phyloP scores from a whole-genome alignment of 495 filamentous ascomycete species.

The Parmelia sp. region DNA sequence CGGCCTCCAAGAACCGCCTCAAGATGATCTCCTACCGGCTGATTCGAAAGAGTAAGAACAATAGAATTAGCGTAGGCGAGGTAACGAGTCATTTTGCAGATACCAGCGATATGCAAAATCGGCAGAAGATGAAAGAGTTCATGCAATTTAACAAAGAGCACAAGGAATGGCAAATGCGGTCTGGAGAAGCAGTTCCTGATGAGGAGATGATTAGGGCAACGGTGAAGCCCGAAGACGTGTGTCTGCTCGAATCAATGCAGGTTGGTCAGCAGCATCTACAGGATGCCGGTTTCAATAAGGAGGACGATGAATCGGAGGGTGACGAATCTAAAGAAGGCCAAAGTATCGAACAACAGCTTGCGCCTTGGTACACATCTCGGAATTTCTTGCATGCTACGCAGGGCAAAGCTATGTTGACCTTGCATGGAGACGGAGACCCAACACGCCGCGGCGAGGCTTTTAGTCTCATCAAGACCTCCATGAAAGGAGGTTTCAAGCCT shows the following conservation, averaged over 20 bases:
- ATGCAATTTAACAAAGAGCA: conserved; percentile 76
- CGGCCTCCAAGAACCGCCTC: conserved; percentile 86
- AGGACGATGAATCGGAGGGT: conserved; percentile 65
- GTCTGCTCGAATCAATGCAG: conserved; percentile 92
- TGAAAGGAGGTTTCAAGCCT: conserved; percentile 97
- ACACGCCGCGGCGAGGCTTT: conserved; percentile 88
- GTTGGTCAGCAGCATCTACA: conserved; percentile 77
- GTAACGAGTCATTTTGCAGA: conserved; percentile 85
- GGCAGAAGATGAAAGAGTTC: conserved; percentile 95
- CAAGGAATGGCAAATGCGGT: conserved; percentile 73
- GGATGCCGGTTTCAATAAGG: conserved; percentile 74
- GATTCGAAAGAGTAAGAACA: conserved; percentile 63
- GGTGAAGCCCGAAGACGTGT: conserved; percentile 93
- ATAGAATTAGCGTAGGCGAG: conserved; percentile 63
- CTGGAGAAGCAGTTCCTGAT: conserved; percentile 66
- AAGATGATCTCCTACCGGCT: conserved; percentile 91
- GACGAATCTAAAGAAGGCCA: conserved; percentile 60
- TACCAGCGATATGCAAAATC: conserved; percentile 86
- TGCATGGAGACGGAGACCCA: conserved; percentile 94
- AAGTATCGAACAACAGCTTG: conserved; percentile 79
- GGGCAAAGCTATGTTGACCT: conserved; percentile 92
- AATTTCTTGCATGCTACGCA: conserved; percentile 90
- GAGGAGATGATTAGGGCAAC: conserved; percentile 69
- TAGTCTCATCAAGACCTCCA: conserved; percentile 91
- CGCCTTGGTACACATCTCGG: conserved; percentile 90